phyloP scores from a whole-genome alignment of 2,329 filamentous ascomycete genomes.

The Torrubiellomyces zombiae region DNA sequence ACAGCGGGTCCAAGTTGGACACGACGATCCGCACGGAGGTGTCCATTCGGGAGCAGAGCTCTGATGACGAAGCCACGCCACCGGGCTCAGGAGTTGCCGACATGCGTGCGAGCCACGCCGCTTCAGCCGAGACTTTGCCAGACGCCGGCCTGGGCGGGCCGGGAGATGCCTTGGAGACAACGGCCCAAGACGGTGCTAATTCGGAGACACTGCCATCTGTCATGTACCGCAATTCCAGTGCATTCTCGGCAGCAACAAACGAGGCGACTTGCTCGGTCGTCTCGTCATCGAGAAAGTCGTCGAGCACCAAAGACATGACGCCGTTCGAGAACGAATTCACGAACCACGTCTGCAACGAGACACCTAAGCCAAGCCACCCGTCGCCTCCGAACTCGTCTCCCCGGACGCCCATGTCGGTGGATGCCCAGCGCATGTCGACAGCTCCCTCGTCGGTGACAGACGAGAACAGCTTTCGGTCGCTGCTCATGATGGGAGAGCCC shows the following conservation, averaged over 20 bases:
- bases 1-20: constrained; percentile 9
- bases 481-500: constrained; percentile 57
- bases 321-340: constrained; percentile 34
- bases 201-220: constrained; percentile 26
- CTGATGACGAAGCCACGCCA: constrained; percentile 21
- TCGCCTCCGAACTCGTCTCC: constrained; percentile 52
- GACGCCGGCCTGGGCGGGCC: too few species aligned
- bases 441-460: constrained; percentile 59
- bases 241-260: constrained; percentile 13
- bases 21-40: neutral
- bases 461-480: constrained; percentile 52
- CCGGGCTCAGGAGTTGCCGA: constrained; percentile 9
- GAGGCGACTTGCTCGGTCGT: constrained; percentile 24
- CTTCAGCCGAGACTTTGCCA: too few species aligned
- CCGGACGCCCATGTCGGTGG: constrained; percentile 50
- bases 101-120: constrained; percentile 20
- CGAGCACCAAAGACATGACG: constrained; percentile 27
- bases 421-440: constrained; percentile 57
- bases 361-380: constrained; percentile 36
- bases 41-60: constrained; percentile 17
- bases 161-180: constrained; percentile 20
- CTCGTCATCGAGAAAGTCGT: constrained; percentile 26
- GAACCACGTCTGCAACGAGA: constrained; percentile 22
- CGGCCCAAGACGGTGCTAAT: constrained; percentile 34
- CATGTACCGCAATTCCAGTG: constrained; percentile 22